phyloP scores from a whole-genome alignment of 2,329 filamentous ascomycete species.

The Emericellopsis atlantica region DNA sequence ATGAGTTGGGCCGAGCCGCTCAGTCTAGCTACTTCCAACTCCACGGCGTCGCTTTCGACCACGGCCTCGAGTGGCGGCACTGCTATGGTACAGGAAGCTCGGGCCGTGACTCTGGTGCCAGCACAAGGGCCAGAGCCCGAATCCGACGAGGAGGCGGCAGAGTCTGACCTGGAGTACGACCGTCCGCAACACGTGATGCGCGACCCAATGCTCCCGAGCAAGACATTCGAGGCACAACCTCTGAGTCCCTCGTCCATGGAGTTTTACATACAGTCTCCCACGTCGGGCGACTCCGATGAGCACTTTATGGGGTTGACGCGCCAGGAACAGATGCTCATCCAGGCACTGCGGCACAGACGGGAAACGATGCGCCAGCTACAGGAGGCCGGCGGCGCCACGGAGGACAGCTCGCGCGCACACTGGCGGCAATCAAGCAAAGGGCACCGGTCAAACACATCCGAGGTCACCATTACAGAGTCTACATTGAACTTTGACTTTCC shows the following conservation, averaged over 20 bases:
- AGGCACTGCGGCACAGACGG: conserved; percentile 43
- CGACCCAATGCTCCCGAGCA: conserved; percentile 9
- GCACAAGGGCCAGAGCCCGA: conserved; percentile 9
- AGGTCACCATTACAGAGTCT: conserved; percentile 15
- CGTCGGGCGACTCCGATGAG: conserved; percentile 9
- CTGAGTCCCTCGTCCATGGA: conserved; percentile 39
- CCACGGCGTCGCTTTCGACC: conserved; percentile 6
- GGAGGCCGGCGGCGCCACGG: conserved; percentile 10
- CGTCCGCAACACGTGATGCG: conserved; percentile 6
- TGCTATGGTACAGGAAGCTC: conserved; percentile 23
- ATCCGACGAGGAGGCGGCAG: conserved; percentile 2
- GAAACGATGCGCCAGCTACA: conserved; percentile 34
- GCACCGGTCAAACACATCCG: conserved; percentile 14
- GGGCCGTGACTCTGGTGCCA: conserved; percentile 22
- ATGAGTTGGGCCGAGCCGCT: no score
- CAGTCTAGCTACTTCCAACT: background rate
- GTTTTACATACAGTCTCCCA: conserved; percentile 26
- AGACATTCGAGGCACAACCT: conserved; percentile 12
- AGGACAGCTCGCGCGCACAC: background rate
- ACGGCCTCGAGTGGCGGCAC: conserved; percentile 26
- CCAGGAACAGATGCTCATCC: conserved; percentile 45
- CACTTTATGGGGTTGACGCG: conserved; percentile 45
- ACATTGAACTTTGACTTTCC: conserved; percentile 21
- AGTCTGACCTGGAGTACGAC: conserved; percentile 10
- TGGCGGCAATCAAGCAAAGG: conserved; percentile 5